Base-by-base conservation (phyloP, 2,329 filamentous ascomycete species). In the Erysiphe pulchra region DNA sequence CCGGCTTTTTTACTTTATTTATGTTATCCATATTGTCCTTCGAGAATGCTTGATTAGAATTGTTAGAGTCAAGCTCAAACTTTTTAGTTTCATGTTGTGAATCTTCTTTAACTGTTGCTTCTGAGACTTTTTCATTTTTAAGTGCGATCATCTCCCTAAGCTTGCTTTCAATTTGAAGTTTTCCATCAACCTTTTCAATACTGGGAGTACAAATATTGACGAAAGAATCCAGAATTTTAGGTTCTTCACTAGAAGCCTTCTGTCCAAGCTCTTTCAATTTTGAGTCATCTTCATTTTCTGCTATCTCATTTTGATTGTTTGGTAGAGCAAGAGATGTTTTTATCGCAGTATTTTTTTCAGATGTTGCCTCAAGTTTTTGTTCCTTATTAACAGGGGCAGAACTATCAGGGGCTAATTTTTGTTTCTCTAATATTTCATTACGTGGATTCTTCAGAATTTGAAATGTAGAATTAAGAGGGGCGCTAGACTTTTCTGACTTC, bases 21-120 rank as follows among this genome's bases (percentile, higher is more conserved):
- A 4, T 12, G 17, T 18, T 18, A 4, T 30, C n/a, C 4, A 33
- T 44, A 33, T 13, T 13, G 10, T n/a, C 30, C 4, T 11, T 11
- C 2, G 38, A 17, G 34, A 68, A 65, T 18, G 10, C 6, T 40
- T 40, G 62, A 33, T 65, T 63, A 42, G 62, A 63, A 32, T 65
- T 63, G 36, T 68, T 71, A 45, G 67, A 65, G 17, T 70, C 63
- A 47, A 71, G 69, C 30, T 71, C 65, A 12, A 75, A 65, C 52
- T 70, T 65, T 39, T 68, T 61, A 56, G 73, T 65, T 52, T 73
- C 64, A 37, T 62, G 62, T 47, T 62, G 61, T 16, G 68, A 67
- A 34, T 65, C 63, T 24, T 39, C 56, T 55, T 16, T 66, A 34
- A 14, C 69, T 34, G 62, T 65, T 44, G 68, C 63, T 46, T 71